These are phyloP conservation scores for Boletus pseudopeckii DNA, from an alignment of 768 basidiomycete genomes.

Conservation along the genomic window DNA sequence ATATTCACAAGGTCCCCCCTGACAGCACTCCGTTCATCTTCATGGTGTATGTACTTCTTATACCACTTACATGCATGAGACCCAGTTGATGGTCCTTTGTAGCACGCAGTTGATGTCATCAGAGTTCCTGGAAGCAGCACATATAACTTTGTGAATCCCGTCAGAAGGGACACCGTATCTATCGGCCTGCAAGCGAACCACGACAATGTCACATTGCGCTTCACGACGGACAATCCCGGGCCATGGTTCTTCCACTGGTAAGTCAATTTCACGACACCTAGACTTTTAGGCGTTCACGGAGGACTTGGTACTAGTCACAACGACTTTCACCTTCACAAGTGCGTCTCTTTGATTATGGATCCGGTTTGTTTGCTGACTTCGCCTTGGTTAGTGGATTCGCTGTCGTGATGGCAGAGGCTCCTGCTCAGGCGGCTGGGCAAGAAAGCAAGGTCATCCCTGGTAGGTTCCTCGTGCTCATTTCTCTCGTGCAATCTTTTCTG, in stretches of 20 bases:
- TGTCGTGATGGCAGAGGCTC: slow-evolving; percentile 17
- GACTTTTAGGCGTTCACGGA: neutral
- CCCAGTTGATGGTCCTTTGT: neutral
- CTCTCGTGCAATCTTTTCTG: neutral
- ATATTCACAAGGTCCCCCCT: neutral
- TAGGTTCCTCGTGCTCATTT: neutral
- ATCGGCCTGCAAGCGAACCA: slow-evolving; percentile 25
- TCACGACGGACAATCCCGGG: slow-evolving; percentile 57
- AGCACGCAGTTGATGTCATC: slow-evolving; percentile 43
- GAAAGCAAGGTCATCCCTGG: slow-evolving; percentile 10
- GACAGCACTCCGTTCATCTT: slow-evolving; percentile 39
- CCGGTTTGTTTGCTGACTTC: neutral
- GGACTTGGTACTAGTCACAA: slow-evolving; percentile 13
- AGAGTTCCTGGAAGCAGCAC: slow-evolving; percentile 35
- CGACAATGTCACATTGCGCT: slow-evolving; percentile 51
- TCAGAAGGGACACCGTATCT: slow-evolving; percentile 47
- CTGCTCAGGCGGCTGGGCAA: neutral
- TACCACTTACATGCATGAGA: neutral
- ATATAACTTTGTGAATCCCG: slow-evolving; percentile 49
- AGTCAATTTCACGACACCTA: neutral
- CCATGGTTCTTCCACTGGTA: slow-evolving; percentile 25
- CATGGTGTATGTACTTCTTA: slow-evolving; percentile 37
- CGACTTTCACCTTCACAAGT: slow-evolving; percentile 21
- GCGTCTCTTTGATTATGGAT: neutral
- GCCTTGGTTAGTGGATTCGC: slow-evolving; percentile 17